These are phyloP conservation scores for Pseudogymnoascus sp. DNA, from an alignment of 2,329 filamentous ascomycete species.

Conservation along the genomic window DNA sequence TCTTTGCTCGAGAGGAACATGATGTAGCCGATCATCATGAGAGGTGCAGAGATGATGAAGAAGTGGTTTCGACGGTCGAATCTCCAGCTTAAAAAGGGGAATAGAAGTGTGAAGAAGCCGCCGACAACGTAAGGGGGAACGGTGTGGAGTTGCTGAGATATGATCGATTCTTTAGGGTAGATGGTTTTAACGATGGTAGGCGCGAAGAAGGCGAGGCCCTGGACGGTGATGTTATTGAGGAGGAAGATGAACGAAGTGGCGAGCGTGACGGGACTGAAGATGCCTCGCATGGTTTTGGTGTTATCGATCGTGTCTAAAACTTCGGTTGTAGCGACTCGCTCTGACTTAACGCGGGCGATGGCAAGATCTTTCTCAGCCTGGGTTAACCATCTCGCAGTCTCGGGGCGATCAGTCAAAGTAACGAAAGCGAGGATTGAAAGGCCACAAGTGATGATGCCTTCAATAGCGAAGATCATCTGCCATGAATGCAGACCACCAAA, in stretches of 20 bases:
- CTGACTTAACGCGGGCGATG: slow-evolving; percentile 58
- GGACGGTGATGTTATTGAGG: slow-evolving; percentile 51
- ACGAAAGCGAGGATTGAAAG: slow-evolving; percentile 54
- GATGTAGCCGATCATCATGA: slow-evolving; percentile 62
- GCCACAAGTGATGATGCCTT: slow-evolving; percentile 54
- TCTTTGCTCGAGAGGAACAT: slow-evolving; percentile 56
- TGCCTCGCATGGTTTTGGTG: slow-evolving; percentile 52
- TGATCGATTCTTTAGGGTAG: slow-evolving; percentile 48
- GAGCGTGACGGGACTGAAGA: slow-evolving; percentile 55
- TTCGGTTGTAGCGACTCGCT: slow-evolving; percentile 53
- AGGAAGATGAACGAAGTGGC: slow-evolving; percentile 42
- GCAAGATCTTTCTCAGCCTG: slow-evolving; percentile 60
- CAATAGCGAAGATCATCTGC: slow-evolving; percentile 67
- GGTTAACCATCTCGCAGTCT: slow-evolving; percentile 57
- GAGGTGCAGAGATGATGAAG: slow-evolving; percentile 49
- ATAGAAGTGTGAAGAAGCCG: slow-evolving; percentile 54
- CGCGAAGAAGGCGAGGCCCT: slow-evolving; percentile 59
- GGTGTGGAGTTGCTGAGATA: slow-evolving; percentile 61
- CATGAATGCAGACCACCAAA: slow-evolving; percentile 51
- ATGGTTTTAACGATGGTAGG: slow-evolving; percentile 61
- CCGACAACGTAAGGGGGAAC: slow-evolving; percentile 65
- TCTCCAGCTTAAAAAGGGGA: slow-evolving; percentile 55
- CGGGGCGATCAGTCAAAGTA: slow-evolving; percentile 60
- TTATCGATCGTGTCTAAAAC: slow-evolving; percentile 56
- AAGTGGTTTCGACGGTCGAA: slow-evolving; percentile 53